phyloP scores from a whole-genome alignment of 192 early-diverging fungal species.

The Backusella morwellensis region DNA sequence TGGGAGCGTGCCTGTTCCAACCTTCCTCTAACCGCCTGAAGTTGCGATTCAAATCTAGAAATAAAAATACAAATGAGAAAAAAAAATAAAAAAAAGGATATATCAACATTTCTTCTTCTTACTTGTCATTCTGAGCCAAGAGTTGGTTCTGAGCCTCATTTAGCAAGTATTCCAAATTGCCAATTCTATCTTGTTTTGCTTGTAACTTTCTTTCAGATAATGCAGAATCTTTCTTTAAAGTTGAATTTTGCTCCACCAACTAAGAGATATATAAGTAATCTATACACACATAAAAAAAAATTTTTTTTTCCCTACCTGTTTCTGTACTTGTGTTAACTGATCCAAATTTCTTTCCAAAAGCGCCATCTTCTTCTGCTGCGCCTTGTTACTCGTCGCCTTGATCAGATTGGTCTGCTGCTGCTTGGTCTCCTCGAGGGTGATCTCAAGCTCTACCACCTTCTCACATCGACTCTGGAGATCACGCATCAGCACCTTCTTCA shows the following conservation, averaged over 20 bases:
- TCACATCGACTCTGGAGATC: constrained; percentile 97
- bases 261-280: neutral
- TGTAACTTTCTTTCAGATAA: constrained; percentile 87
- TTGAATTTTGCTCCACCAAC: constrained; percentile 94
- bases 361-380: constrained; percentile 92
- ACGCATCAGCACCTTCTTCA: constrained; percentile 98
- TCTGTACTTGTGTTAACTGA: constrained; percentile 93
- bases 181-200: constrained; percentile 90
- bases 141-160: constrained; percentile 83
- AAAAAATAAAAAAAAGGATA: no score
- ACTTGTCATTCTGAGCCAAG: constrained; percentile 70
- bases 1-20: constrained; percentile 71
- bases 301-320: constrained; percentile 45
- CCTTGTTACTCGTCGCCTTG: constrained; percentile 75
- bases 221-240: constrained; percentile 90
- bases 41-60: constrained; percentile 73
- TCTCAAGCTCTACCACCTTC: constrained; percentile 97
- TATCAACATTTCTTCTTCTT: neutral
- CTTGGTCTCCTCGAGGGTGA: constrained; percentile 91
- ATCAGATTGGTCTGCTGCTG: constrained; percentile 86
- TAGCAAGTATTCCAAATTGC: constrained; percentile 80
- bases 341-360: constrained; percentile 96
- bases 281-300: no score
- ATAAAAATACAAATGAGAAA: no score
- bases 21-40: constrained; percentile 70